These are phyloP conservation scores for Scheffersomyces quercinus DNA, from an alignment of 1,139 yeast species.

Conservation along the genomic window DNA sequence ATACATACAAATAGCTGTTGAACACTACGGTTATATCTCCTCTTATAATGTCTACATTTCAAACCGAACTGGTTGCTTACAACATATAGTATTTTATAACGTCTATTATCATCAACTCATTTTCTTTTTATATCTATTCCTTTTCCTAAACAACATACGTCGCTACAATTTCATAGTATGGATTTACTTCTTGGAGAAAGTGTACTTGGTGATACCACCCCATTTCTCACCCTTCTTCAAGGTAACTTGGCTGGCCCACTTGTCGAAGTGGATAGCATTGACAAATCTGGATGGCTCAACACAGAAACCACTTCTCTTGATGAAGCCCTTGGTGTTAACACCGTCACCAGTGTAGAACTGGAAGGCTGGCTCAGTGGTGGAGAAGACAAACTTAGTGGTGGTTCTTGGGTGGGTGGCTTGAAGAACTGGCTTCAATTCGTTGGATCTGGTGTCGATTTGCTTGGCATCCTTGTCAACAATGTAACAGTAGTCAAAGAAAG, in stretches of 20 bases:
- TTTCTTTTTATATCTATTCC: no score
- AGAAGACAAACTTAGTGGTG: slow-evolving; percentile 40
- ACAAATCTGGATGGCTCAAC: slow-evolving; percentile 64
- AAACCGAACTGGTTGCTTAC: no score
- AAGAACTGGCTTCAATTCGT: slow-evolving; percentile 35
- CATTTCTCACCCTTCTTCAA: slow-evolving; percentile 54
- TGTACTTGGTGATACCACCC: slow-evolving; percentile 51
- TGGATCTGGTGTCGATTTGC: slow-evolving; percentile 44
- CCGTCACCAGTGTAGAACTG: slow-evolving; percentile 68
- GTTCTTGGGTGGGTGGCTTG: slow-evolving; percentile 53
- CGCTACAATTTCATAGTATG: neutral
- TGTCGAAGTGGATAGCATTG: slow-evolving; percentile 51
- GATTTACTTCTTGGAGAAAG: slow-evolving; percentile 9
- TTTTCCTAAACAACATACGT: neutral
- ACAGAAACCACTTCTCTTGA: slow-evolving; percentile 59
- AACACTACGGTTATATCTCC: no score
- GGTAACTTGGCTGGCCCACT: slow-evolving; percentile 54
- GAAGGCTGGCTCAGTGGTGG: slow-evolving; percentile 67
- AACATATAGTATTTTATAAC: neutral
- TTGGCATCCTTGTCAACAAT: slow-evolving; percentile 35
- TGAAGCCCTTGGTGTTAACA: slow-evolving; percentile 36
- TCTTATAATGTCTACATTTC: no score
- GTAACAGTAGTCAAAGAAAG: slow-evolving; percentile 54
- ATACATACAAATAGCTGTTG: no score
- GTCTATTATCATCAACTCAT: neutral